phyloP scores from a whole-genome alignment of 768 basidiomycete species.

The Naganishia randhawae region DNA sequence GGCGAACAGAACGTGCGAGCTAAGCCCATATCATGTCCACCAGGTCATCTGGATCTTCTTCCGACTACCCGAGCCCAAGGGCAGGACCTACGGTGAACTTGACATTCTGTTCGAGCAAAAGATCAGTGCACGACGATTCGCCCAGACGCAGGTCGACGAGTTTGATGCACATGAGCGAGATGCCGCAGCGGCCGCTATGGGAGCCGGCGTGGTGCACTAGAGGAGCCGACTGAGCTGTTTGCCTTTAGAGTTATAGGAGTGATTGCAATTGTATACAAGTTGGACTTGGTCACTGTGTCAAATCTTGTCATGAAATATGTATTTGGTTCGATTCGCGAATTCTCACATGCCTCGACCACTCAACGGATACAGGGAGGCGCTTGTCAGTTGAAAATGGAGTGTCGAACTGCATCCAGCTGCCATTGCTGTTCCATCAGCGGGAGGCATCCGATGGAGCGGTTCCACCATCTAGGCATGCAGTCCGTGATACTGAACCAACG shows the following conservation, averaged over 20 bases:
- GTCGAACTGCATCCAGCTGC: too few relatives aligned
- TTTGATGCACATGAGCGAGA: constrained; percentile 27
- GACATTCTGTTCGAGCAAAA: constrained; percentile 49
- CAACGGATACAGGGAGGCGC: too few relatives aligned
- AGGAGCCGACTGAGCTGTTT: not conserved
- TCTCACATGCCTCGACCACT: too few relatives aligned
- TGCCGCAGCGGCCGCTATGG: not conserved
- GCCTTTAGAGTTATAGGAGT: not conserved
- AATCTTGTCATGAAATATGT: not conserved
- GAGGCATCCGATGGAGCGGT: too few relatives aligned
- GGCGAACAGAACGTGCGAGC: not conserved
- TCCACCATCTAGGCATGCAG: too few relatives aligned
- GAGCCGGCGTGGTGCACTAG: not conserved
- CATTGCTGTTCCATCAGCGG: too few relatives aligned
- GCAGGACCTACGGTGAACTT: constrained; percentile 46
- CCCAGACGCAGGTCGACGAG: constrained; percentile 37
- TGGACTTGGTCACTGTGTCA: not conserved
- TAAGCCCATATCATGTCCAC: not conserved
- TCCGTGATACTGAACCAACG: too few relatives aligned
- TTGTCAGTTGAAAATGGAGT: too few relatives aligned
- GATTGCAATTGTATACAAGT: not conserved
- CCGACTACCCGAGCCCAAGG: constrained; percentile 46
- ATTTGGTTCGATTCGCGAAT: not conserved
- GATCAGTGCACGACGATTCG: constrained; percentile 43
- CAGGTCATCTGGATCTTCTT: constrained; percentile 35